A percentile compares a stretch with the other conserved stretches of the same genome.
Evolutionary conservation across 805 yeast species (phyloP).

Genomic region (Yarrowia bubula): DNA sequence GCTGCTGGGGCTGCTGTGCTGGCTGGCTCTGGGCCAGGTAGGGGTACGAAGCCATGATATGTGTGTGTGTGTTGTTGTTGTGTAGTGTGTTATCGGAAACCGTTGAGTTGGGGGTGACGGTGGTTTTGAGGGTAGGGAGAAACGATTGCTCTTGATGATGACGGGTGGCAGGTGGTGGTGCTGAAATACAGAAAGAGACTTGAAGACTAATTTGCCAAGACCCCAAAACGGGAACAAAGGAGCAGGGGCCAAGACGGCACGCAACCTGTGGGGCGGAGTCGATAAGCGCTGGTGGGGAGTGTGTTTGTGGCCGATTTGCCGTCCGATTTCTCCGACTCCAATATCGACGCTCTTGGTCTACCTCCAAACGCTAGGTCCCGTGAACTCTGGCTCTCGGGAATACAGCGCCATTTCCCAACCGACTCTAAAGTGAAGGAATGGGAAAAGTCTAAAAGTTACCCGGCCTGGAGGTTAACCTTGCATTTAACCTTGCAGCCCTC

Average conservation of each 20-base stretch:
- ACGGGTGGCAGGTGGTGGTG: slow-evolving; percentile 26
- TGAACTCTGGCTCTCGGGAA: slow-evolving; percentile 11
- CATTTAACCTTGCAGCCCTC: not conserved
- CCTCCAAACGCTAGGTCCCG: not conserved
- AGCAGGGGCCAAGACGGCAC: slow-evolving; percentile 26
- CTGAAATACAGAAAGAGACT: slow-evolving; percentile 25
- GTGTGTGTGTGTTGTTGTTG: not conserved
- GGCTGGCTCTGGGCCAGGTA: slow-evolving; percentile 25
- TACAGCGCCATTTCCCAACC: slow-evolving; percentile 18
- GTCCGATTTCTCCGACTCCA: too few relatives aligned
- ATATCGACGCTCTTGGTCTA: too few relatives aligned
- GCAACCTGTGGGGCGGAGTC: slow-evolving; percentile 22
- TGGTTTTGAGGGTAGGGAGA: not conserved
- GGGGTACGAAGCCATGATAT: slow-evolving; percentile 24
- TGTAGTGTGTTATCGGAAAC: not conserved
- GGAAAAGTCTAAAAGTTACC: slow-evolving; percentile 18
- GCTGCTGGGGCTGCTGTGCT: slow-evolving; percentile 14
- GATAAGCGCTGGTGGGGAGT: not conserved
- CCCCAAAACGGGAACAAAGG: slow-evolving; percentile 26
- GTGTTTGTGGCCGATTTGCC: not conserved
- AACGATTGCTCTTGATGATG: slow-evolving; percentile 14
- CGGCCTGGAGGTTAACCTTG: slow-evolving; percentile 12
- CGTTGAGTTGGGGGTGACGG: not conserved
- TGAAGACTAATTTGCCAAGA: slow-evolving; percentile 19
- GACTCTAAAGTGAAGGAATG: slow-evolving; percentile 10